Conservation (phyloP, 345 rosid genomes). For the Hibiscus trionum region DNA sequence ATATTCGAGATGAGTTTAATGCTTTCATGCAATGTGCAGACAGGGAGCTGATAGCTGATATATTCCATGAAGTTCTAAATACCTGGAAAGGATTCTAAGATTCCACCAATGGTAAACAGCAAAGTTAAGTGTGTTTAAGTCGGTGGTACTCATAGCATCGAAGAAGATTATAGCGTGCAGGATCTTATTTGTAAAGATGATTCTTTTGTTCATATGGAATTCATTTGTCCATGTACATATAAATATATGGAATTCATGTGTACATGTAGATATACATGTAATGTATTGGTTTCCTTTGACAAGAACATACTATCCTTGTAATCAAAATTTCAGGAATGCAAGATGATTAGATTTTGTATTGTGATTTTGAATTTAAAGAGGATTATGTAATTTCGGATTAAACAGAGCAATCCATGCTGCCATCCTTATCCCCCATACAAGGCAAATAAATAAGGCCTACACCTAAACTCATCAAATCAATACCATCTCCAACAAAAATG, state of each 20-base stretch:
- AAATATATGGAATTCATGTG: background rate
- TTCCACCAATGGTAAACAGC: background rate
- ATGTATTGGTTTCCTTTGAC: constrained; percentile 28
- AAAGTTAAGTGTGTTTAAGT: background rate
- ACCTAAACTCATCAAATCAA: background rate
- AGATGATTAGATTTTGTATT: constrained; percentile 20
- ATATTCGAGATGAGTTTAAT: constrained; percentile 68
- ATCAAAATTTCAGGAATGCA: constrained; percentile 25
- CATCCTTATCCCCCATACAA: background rate
- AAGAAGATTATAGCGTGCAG: constrained; percentile 20
- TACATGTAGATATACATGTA: background rate
- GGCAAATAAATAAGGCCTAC: background rate
- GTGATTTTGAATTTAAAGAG: background rate
- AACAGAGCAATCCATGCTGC: background rate
- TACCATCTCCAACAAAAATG: background rate
- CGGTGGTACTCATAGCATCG: background rate
- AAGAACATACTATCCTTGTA: constrained; percentile 22
- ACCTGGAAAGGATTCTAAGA: constrained; percentile 86
- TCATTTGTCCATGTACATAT: background rate
- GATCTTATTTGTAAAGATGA: constrained; percentile 22
- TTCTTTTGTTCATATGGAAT: constrained; percentile 41
- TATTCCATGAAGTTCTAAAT: constrained; percentile 73
- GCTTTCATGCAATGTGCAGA: constrained; percentile 68
- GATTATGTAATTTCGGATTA: background rate
- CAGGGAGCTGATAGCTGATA: constrained; percentile 68